Percentiles rank a stretch among this genome's conserved stretches.
phyloP scores from a whole-genome alignment of 768 basidiomycete species.

The Russula vinacea region DNA sequence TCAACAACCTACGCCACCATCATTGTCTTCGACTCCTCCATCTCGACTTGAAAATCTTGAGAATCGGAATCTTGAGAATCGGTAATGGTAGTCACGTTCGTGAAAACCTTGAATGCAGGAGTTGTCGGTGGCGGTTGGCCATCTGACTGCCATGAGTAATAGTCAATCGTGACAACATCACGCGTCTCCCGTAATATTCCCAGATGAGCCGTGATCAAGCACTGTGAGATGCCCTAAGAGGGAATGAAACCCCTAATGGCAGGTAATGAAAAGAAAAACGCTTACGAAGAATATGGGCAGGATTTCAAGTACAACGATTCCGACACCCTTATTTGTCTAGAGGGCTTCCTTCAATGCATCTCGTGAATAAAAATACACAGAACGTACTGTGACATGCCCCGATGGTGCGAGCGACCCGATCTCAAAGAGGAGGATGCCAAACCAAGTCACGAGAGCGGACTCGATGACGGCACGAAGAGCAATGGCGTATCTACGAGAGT shows the following conservation, averaged over 20 bases:
- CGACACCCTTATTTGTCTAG: conserved; percentile 1
- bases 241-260: neutral
- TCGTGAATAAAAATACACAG: neutral
- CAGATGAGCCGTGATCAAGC: conserved; percentile 32
- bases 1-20: neutral
- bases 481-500: neutral
- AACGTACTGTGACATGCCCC: conserved; percentile 27
- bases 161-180: neutral
- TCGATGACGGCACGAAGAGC: conserved; percentile 31
- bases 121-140: neutral
- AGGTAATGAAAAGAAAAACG: neutral
- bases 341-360: neutral
- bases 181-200: conserved; percentile 21
- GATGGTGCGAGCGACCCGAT: conserved; percentile 29
- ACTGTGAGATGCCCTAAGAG: conserved; percentile 33
- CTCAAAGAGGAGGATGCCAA: conserved; percentile 33
- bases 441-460: conserved; percentile 33
- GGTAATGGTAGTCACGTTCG: neutral
- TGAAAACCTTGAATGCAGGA: neutral
- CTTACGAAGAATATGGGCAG: conserved; percentile 23
- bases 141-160: neutral
- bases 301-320: neutral
- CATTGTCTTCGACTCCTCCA: neutral
- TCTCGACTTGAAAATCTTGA: neutral
- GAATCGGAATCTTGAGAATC: neutral